Percentiles rank a stretch among this genome's conserved stretches.
These are phyloP conservation scores for Diphasiastrum complanatum DNA, from an alignment of 83 land plant species.

Conservation along the genomic window DNA sequence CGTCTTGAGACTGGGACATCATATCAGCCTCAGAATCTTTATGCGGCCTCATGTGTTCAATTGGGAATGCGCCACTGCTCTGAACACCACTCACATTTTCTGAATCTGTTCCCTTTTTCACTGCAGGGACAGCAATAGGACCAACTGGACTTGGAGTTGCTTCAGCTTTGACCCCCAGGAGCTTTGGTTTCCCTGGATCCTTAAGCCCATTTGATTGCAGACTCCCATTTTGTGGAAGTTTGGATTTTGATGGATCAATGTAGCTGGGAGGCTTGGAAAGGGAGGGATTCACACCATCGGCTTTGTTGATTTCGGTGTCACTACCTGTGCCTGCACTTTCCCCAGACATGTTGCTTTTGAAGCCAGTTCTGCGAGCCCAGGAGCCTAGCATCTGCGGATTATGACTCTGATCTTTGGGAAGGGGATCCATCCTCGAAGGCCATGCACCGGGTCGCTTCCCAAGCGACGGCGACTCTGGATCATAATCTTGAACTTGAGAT, in stretches of 20 bases:
- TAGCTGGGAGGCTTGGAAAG: not conserved
- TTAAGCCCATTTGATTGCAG: constrained; percentile 10
- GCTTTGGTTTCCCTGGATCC: constrained; percentile 6
- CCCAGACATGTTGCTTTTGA: constrained; percentile 58
- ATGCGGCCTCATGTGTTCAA: constrained; percentile 15
- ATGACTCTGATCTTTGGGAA: constrained; percentile 35
- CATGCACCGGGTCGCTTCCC: constrained; percentile 47
- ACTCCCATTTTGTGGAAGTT: not conserved
- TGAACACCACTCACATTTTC: constrained; percentile 21
- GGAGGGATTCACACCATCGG: constrained; percentile 3
- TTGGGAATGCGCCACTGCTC: constrained; percentile 15
- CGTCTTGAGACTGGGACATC: constrained; percentile 41
- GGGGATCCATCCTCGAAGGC: constrained; percentile 47
- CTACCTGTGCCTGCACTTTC: constrained; percentile 44
- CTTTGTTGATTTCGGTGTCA: constrained; percentile 29
- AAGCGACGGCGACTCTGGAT: constrained; percentile 26
- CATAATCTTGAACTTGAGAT: constrained; percentile 5
- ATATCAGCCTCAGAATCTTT: constrained; percentile 38
- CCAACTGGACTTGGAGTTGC: not conserved
- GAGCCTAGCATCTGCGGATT: constrained; percentile 49
- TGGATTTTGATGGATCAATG: not conserved
- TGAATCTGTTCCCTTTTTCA: constrained; percentile 14
- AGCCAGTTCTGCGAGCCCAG: constrained; percentile 92
- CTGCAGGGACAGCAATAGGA: not conserved
- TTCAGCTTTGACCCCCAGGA: not conserved